A percentile compares a stretch with the other conserved stretches of the same genome.
These are phyloP conservation scores for Sugiyamaella americana DNA, from an alignment of 805 yeast genomes.

Conservation along the genomic window DNA sequence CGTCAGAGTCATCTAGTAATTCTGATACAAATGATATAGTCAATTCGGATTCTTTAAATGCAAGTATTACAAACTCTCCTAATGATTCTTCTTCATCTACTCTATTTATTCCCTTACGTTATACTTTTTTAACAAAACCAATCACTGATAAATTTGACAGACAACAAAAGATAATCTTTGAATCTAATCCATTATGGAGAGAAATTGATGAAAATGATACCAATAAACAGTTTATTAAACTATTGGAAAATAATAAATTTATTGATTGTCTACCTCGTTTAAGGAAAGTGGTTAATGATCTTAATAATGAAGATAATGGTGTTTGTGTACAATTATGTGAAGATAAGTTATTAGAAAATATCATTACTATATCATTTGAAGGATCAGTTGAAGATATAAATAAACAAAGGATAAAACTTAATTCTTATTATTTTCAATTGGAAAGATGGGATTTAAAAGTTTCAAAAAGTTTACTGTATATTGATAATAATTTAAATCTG, in stretches of 20 bases:
- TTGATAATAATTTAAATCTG: constrained; percentile 12
- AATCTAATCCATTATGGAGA: constrained; percentile 2
- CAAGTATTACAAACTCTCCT: too few relatives aligned
- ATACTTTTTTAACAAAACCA: constrained; percentile 5
- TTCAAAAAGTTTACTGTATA: constrained; percentile 3
- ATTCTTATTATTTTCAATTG: constrained; percentile 33
- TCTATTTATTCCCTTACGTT: constrained; percentile 2
- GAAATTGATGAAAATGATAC: background rate
- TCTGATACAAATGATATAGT: too few relatives aligned
- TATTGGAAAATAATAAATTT: constrained; percentile 1
- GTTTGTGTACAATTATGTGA: constrained; percentile 26
- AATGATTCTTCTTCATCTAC: too few relatives aligned
- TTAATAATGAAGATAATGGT: constrained; percentile 5
- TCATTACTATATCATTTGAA: constrained; percentile 35
- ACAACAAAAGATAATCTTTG: background rate
- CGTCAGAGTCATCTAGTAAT: too few relatives aligned
- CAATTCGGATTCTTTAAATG: too few relatives aligned
- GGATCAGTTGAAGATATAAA: constrained; percentile 32
- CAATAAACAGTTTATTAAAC: background rate
- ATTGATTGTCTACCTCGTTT: constrained; percentile 18
- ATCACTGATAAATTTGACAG: background rate
- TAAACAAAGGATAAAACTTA: constrained; percentile 31
- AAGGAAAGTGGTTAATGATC: constrained; percentile 10
- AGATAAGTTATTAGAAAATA: constrained; percentile 33
- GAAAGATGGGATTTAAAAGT: constrained; percentile 30